Evolutionary conservation across 1,284 basidiomycete species (phyloP), one percentile per base, ranked within the genome.

Genomic region (Trametes hirsuta): DNA sequence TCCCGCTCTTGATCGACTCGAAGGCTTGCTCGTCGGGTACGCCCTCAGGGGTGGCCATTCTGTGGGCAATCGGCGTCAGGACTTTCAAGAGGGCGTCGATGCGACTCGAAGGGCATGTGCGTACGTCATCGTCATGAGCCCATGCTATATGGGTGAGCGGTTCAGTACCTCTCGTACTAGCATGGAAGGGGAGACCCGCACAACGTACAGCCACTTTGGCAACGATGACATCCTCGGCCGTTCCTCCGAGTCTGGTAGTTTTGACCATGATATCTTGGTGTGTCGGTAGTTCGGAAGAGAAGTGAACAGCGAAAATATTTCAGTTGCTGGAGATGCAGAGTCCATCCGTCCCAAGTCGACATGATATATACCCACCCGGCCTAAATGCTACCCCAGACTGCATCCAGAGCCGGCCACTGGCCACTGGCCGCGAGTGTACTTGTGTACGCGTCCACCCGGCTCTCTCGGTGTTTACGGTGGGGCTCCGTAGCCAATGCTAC

Each of bases 1-100:
- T 75, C 4, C 81, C 81, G 11, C 84, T 80, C 67, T 82, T 85
- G 75, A 89, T 84, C 3, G 82, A 75, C 25, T 77, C 79, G 55
- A 89, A 87, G 6, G 79, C 79, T 21, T 81, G 74, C 48, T 83
- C 79, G 40, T 88, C 83, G 0, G 81, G 69, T 1, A 78, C 70
- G 8, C 30, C 30, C 30, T 30, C 30, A 8, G 74, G 75, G 14
- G 46, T 49, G 9, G 15, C 40, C 12, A 47, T 34, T 10, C 35
- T n/a, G 42, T 11, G 14, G 22, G 5, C 21, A 18, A 36, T 11
- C 42, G 30, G 2, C 18, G n/a, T 18, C 6, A 25, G 18, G 10
- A 39, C 2, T 24, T 24, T 25, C 24, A 5, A 21, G n/a, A 6
- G 10, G n/a, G 25, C 30, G 15, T 15, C 21, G n/a, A 22, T 15